A percentile compares a stretch with the other conserved stretches of the same genome.
These are phyloP conservation scores for Penicillium sp. DNA, from an alignment of 2,329 filamentous ascomycete species.

Conservation along the genomic window DNA sequence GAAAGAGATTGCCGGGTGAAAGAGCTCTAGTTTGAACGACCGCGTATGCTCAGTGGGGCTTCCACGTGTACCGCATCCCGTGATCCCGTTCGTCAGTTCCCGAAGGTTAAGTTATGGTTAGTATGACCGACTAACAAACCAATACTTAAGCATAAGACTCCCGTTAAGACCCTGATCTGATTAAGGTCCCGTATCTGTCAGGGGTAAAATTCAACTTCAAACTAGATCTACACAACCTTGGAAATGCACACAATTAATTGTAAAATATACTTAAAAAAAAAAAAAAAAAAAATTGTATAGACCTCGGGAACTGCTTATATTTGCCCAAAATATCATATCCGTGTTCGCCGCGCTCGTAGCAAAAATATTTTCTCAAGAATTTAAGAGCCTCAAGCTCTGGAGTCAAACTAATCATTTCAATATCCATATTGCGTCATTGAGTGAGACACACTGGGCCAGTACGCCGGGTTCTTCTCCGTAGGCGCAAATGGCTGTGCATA, in stretches of 20 bases:
- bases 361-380: not conserved
- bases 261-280: not conserved
- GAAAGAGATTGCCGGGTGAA: not conserved
- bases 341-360: not conserved
- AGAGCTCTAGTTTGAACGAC: not conserved
- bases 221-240: too few relatives aligned
- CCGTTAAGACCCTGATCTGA: not conserved
- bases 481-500: slow-evolving; percentile 16
- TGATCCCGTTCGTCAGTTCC: not conserved
- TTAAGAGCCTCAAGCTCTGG: not conserved
- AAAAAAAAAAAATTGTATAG: not conserved
- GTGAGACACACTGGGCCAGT: slow-evolving; percentile 16
- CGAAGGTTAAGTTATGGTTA: not conserved
- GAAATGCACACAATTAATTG: too few relatives aligned
- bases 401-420: not conserved
- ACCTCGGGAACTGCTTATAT: too few relatives aligned
- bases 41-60: not conserved
- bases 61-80: not conserved
- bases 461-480: slow-evolving; percentile 11
- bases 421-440: slow-evolving; percentile 18
- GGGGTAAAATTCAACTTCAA: not conserved
- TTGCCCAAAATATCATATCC: not conserved
- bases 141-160: not conserved
- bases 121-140: not conserved
- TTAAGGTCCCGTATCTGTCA: not conserved